Conservation (phyloP, 805 yeast genomes). For the Ogataea parapolymorpha region DNA sequence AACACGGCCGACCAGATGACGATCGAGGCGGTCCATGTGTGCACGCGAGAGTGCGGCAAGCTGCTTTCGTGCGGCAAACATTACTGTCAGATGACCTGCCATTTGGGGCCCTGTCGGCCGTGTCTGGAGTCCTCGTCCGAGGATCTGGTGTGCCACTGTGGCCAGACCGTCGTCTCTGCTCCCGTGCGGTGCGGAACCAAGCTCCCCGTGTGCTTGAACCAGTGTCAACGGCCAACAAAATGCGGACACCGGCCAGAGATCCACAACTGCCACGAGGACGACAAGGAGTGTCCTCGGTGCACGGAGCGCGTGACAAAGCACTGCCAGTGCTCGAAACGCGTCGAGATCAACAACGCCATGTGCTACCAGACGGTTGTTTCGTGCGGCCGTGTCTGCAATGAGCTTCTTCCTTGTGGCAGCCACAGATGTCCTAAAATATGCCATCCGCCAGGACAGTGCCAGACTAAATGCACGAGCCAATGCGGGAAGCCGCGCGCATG, state of each 20-base stretch:
- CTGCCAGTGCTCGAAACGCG: conserved; percentile 32
- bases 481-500: conserved; percentile 62
- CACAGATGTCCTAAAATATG: conserved; percentile 55
- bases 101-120: conserved; percentile 74
- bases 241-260: conserved; percentile 74
- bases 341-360: conserved; percentile 53
- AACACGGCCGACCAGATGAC: conserved; percentile 48
- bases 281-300: conserved; percentile 70
- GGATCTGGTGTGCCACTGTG: conserved; percentile 78
- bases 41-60: conserved; percentile 63
- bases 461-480: conserved; percentile 49
- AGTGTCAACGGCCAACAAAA: conserved; percentile 50
- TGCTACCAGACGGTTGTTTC: conserved; percentile 69
- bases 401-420: conserved; percentile 43
- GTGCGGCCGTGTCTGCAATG: conserved; percentile 65
- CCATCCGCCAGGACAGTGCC: conserved; percentile 58
- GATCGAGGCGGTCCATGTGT: conserved; percentile 72
- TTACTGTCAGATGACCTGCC: conserved; percentile 67
- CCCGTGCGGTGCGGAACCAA: conserved; percentile 83
- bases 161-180: conserved; percentile 70
- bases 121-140: conserved; percentile 79
- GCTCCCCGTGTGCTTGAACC: conserved; percentile 61
- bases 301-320: conserved; percentile 39
- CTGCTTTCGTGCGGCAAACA: conserved; percentile 64
- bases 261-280: conserved; percentile 74